A percentile compares a stretch with the other conserved stretches of the same genome.
Evolutionary conservation across 352 stramenopile genomes (phyloP).

Genomic region (Aphanomyces cochlioides): DNA sequence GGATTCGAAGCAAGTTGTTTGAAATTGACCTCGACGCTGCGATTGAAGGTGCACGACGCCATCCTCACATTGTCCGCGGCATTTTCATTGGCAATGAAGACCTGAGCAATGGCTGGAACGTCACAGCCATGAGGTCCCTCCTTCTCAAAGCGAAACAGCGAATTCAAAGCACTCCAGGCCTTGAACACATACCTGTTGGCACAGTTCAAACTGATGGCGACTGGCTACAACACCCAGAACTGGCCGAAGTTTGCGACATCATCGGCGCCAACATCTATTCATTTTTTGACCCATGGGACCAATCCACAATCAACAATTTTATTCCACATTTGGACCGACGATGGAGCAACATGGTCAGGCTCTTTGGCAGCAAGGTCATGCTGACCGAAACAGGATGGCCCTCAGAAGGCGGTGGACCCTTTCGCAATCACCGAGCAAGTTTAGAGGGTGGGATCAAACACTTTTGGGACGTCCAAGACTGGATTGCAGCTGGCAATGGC

Average conservation of each 20-base stretch:
- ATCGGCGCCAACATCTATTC: slow-evolving; percentile 27
- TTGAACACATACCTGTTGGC: slow-evolving; percentile 14
- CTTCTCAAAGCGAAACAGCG: slow-evolving; percentile 12
- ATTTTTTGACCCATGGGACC: slow-evolving; percentile 9
- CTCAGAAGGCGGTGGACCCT: slow-evolving; percentile 17
- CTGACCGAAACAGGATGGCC: slow-evolving; percentile 31
- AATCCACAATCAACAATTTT: slow-evolving; percentile 10
- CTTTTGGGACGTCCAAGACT: slow-evolving; percentile 39
- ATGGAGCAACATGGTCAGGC: background rate
- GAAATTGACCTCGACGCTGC: slow-evolving; percentile 12
- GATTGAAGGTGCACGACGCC: slow-evolving; percentile 8
- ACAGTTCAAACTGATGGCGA: slow-evolving; percentile 26
- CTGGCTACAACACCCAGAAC: slow-evolving; percentile 8
- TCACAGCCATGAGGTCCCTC: background rate
- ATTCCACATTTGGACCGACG: slow-evolving; percentile 2
- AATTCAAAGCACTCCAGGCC: background rate
- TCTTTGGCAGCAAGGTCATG: slow-evolving; percentile 19
- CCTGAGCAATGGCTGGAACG: slow-evolving; percentile 8
- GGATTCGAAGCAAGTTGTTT: slow-evolving; percentile 18
- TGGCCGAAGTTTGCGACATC: slow-evolving; percentile 23
- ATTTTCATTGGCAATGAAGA: slow-evolving; percentile 25
- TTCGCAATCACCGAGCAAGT: slow-evolving; percentile 4
- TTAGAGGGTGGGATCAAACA: slow-evolving; percentile 1
- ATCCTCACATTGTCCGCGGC: background rate
- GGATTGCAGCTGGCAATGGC: slow-evolving; percentile 40